These are phyloP conservation scores for Pseudomicrostroma phylloplanum DNA, from an alignment of 1,284 basidiomycete species.

Conservation along the genomic window DNA sequence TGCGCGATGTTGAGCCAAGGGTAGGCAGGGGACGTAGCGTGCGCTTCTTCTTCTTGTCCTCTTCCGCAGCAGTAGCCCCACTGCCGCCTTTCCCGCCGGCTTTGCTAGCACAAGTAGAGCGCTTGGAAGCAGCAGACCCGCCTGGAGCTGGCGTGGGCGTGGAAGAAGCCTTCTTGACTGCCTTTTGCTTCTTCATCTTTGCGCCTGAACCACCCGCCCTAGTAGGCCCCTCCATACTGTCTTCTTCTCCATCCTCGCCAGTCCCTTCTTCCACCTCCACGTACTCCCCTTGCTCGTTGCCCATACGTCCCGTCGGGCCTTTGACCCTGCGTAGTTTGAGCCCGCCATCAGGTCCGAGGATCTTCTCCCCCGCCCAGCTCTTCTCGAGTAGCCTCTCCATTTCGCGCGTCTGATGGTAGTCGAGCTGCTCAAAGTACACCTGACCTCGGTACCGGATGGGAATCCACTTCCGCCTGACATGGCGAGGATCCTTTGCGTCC, in stretches of 20 bases:
- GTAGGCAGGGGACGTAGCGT: constrained; percentile 64
- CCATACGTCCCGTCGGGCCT: too few relatives aligned
- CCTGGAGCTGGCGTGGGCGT: too few relatives aligned
- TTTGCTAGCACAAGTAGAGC: not conserved
- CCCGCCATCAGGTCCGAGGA: constrained; percentile 6
- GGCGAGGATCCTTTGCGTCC: constrained; percentile 25
- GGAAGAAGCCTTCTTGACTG: too few relatives aligned
- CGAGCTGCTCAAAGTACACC: constrained; percentile 88
- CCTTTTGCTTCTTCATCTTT: too few relatives aligned
- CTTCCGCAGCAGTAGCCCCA: not conserved
- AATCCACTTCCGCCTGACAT: constrained; percentile 41
- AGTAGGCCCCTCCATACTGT: too few relatives aligned
- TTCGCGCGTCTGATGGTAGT: constrained; percentile 85
- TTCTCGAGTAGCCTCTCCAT: constrained; percentile 64
- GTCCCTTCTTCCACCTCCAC: too few relatives aligned
- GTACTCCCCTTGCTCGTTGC: too few relatives aligned
- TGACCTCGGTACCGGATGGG: constrained; percentile 93
- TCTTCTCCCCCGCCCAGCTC: constrained; percentile 34
- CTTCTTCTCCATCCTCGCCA: too few relatives aligned
- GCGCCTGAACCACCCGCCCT: too few relatives aligned
- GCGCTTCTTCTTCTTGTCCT: not conserved
- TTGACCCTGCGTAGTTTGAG: not conserved
- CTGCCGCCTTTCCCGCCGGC: not conserved
- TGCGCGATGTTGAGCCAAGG: constrained; percentile 54
- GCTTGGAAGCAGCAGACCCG: too few relatives aligned